phyloP scores from a whole-genome alignment of 1,284 basidiomycete species.

The Cutaneotrichosporon dermatis region DNA sequence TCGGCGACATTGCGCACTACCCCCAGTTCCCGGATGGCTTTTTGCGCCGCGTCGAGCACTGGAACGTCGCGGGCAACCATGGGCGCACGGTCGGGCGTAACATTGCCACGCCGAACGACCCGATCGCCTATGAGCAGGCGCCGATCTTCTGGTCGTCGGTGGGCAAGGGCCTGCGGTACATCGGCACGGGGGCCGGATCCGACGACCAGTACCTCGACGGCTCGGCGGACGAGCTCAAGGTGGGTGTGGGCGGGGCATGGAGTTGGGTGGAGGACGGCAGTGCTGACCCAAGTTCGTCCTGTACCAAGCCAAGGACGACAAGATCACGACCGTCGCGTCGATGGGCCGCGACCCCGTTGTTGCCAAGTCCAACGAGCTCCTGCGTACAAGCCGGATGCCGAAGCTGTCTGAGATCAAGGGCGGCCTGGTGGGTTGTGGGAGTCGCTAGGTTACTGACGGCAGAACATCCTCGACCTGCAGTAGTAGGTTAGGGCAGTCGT shows the following conservation, averaged over 20 bases:
- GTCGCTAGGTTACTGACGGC: too few species aligned
- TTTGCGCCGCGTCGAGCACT: constrained; percentile 21
- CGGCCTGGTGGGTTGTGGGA: constrained; percentile 46
- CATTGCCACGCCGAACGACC: constrained; percentile 52
- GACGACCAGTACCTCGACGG: constrained; percentile 77
- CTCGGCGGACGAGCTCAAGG: constrained; percentile 71
- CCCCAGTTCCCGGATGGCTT: constrained; percentile 56
- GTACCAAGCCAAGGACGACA: constrained; percentile 74
- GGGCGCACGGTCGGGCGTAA: constrained; percentile 76
- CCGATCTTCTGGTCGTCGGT: constrained; percentile 80
- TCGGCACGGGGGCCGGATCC: constrained; percentile 60
- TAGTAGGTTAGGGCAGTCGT: too few species aligned
- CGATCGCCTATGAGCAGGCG: constrained; percentile 57
- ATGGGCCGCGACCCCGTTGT: constrained; percentile 60
- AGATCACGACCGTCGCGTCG: constrained; percentile 76
- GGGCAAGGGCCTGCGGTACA: constrained; percentile 75
- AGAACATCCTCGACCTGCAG: too few species aligned
- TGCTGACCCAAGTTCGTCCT: constrained; percentile 63
- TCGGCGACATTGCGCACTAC: constrained; percentile 86
- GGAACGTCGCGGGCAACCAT: constrained; percentile 74
- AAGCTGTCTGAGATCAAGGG: constrained; percentile 65
- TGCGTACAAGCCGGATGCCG: constrained; percentile 77
- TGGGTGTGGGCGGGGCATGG: too few species aligned
- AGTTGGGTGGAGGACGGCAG: too few species aligned
- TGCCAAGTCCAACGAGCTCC: constrained; percentile 71